These are phyloP conservation scores for Dryas integrifolia DNA, from an alignment of 331 rosid species.

Conservation along the genomic window DNA sequence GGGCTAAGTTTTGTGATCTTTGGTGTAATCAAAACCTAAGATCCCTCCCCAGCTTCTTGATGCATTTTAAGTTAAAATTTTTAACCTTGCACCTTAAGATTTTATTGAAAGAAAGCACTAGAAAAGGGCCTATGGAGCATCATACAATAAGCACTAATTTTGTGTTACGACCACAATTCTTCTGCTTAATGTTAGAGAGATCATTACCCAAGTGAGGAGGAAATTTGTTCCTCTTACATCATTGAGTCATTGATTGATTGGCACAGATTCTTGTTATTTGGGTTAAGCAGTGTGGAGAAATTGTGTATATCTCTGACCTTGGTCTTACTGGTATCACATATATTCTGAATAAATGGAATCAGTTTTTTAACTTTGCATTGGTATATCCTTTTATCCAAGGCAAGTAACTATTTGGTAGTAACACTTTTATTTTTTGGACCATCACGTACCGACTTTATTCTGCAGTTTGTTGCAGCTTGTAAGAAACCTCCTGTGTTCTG, in stretches of 20 bases:
- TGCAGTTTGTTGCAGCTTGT: slow-evolving; percentile 95
- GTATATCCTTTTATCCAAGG: neutral
- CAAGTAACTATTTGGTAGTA: neutral
- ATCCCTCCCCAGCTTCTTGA: neutral
- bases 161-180: neutral
- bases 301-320: neutral
- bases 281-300: neutral
- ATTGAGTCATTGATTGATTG: slow-evolving; percentile 2
- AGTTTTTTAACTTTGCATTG: neutral
- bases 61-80: neutral
- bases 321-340: neutral
- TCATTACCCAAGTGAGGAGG: neutral
- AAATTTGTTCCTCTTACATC: neutral
- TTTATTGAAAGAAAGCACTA: neutral
- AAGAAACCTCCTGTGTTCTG: slow-evolving; percentile 96
- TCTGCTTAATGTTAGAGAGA: neutral
- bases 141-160: no score
- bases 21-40: neutral
- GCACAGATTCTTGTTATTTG: neutral
- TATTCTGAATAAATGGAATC: neutral
- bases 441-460: slow-evolving; percentile 18
- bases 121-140: neutral
- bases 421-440: neutral
- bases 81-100: neutral
- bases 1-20: neutral